Evolutionary conservation across 2,329 filamentous ascomycete genomes (phyloP), one percentile per base, ranked within the genome.

Genomic region (Pseudogymnoascus sp.): DNA sequence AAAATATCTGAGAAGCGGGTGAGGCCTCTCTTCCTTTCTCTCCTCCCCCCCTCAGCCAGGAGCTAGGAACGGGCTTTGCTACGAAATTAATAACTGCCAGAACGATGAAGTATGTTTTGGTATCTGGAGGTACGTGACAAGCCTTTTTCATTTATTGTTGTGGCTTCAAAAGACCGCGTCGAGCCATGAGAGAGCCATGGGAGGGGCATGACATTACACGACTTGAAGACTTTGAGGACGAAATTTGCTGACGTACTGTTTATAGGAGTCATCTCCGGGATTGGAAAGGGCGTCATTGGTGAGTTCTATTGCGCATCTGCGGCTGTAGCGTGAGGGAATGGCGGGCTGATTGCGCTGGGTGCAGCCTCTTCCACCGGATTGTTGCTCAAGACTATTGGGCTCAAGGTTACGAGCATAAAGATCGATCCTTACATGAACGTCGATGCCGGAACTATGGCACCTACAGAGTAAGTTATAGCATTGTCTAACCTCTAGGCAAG

Each of bases 21-120:
- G 33, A 38, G 19, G 35, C 26, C 38, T 60, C 59, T 26, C 38
- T 38, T 43, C 14, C 59, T 26, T 38, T 43, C 38, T 12, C 59
- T 38, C 22, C 59, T 43, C 16, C 38, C 59, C 59, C 33, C 59
- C 59, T 60, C 33, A 38, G 59, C 38, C 59, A 38, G 33, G 35
- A 38, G 59, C 59, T 38, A 16, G 38, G 59, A 60, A 60, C 35
- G 38, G 50, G 50, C 50, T 35, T 33, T 56, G 11, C 50, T 56
- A 56, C 50, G 28, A 62, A 59, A 31, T 40, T 62, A 33, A 16
- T 38, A 61, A 53, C 59, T 63, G 66, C 66, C 71, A 85, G 78
- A 56, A 56, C 50, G 72, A 92, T 91, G 89, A 90, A 91, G 80
- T 91, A 91, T 81, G 87, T 92, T 76, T 81, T 91, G 69, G 88